A percentile compares a stretch with the other conserved stretches of the same genome.
Evolutionary conservation across 305 asterid genomes (phyloP).

Genomic region (Fraxinus floribunda): DNA sequence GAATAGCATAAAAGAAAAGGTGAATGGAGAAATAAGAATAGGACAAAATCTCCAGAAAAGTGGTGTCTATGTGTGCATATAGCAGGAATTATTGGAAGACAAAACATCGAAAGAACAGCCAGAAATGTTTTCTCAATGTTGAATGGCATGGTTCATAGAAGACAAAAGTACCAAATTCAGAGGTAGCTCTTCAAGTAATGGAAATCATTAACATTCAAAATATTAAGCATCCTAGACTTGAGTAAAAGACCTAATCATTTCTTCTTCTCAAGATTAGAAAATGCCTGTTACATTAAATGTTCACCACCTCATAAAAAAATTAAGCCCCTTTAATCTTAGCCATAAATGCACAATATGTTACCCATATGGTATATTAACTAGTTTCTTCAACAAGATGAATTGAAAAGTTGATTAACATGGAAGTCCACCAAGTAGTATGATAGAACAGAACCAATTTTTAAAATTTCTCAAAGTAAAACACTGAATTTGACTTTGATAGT

Average conservation of each 20-base stretch:
- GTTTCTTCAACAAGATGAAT: too few species aligned
- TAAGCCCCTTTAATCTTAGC: background rate
- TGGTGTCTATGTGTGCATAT: background rate
- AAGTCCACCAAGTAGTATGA: background rate
- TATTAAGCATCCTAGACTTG: too few species aligned
- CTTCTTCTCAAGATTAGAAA: background rate
- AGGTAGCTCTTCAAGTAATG: background rate
- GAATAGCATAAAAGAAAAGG: background rate
- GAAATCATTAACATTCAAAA: background rate
- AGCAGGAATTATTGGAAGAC: background rate
- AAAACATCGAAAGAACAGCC: background rate
- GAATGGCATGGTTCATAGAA: background rate
- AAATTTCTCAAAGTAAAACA: background rate
- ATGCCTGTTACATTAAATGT: background rate
- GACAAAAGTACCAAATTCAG: background rate
- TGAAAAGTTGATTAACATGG: background rate
- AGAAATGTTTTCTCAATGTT: background rate
- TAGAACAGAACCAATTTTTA: background rate
- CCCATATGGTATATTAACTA: background rate
- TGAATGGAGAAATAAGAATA: background rate
- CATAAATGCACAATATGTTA: background rate
- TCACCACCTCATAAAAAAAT: too few species aligned
- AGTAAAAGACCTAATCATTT: too few species aligned
- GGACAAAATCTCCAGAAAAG: background rate
- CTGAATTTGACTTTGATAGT: background rate